Conservation (phyloP, 176 grass and related monocot genomes). For the Saccharum officinarum region DNA sequence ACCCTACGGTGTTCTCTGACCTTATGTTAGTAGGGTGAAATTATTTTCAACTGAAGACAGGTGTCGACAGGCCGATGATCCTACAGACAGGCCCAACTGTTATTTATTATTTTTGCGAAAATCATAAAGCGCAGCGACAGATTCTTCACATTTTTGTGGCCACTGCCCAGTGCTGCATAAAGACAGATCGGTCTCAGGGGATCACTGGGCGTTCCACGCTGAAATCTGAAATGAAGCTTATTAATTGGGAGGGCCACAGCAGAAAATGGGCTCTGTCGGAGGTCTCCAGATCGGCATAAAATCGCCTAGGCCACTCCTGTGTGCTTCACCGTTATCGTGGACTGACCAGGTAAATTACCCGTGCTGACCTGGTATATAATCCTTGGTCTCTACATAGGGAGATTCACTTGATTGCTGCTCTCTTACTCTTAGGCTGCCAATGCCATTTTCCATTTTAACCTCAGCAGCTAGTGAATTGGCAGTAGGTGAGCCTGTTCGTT, state of each 20-base stretch:
- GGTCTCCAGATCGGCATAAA: slow-evolving; percentile 44
- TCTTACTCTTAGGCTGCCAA: not conserved
- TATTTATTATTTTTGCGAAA: slow-evolving; percentile 43
- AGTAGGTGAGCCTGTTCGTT: too few species aligned
- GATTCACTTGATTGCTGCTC: not conserved
- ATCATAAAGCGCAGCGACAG: not conserved
- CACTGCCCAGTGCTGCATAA: slow-evolving; percentile 19
- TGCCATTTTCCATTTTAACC: not conserved
- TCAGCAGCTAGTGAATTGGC: not conserved
- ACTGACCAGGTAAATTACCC: not conserved
- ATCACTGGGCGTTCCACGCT: slow-evolving; percentile 38
- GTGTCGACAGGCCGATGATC: slow-evolving; percentile 4
- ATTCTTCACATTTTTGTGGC: slow-evolving; percentile 21
- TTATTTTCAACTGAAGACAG: slow-evolving; percentile 24
- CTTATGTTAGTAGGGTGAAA: not conserved
- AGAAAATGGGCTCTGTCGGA: slow-evolving; percentile 49
- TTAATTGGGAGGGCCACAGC: slow-evolving; percentile 40
- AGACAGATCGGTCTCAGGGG: slow-evolving; percentile 47
- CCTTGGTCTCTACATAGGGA: not conserved
- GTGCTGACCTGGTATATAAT: not conserved
- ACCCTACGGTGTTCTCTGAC: not conserved
- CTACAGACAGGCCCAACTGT: slow-evolving; percentile 37
- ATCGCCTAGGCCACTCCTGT: slow-evolving; percentile 30
- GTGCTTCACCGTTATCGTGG: slow-evolving; percentile 10
- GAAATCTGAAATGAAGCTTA: slow-evolving; percentile 36